Conservation (phyloP, 164 flowering plant species). For the Nelumbo lutea region DNA sequence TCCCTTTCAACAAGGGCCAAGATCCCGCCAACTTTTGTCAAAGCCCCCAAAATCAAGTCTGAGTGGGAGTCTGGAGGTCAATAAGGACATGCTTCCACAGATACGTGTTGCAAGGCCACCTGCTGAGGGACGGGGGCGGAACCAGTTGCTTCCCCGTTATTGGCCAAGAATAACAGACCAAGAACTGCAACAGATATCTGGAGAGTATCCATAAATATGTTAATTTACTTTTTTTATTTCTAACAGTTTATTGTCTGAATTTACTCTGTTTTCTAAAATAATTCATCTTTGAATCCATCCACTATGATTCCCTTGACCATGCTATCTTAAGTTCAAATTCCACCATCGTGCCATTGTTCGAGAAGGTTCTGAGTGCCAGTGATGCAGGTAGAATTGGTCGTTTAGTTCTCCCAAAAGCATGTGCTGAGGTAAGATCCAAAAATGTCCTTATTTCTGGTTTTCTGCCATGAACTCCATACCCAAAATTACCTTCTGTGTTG, state of each 20-base stretch:
- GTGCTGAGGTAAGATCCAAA: conserved; percentile 81
- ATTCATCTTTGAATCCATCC: not conserved
- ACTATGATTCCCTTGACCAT: conserved; percentile 35
- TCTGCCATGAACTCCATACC: not conserved
- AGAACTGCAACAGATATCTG: conserved; percentile 84
- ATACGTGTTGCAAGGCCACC: conserved; percentile 89
- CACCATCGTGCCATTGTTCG: conserved; percentile 83
- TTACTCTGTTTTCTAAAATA: not conserved
- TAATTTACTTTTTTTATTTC: not conserved
- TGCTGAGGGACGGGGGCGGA: conserved; percentile 81
- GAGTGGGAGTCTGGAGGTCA: conserved; percentile 35
- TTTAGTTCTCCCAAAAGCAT: conserved; percentile 96
- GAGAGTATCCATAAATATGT: conserved; percentile 78
- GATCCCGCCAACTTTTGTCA: conserved; percentile 61
- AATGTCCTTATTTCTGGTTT: not conserved
- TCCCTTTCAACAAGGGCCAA: conserved; percentile 47
- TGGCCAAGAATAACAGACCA: conserved; percentile 98
- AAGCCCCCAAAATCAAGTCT: conserved; percentile 49
- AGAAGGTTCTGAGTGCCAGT: conserved; percentile 98
- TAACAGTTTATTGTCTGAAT: not conserved
- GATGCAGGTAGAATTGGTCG: conserved; percentile 99
- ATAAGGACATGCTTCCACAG: conserved; percentile 40
- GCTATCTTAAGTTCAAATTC: conserved; percentile 64
- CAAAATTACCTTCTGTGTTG: not conserved
- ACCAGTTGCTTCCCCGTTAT: conserved; percentile 92